A percentile compares a stretch with the other conserved stretches of the same genome.
These are phyloP conservation scores for Solanum hybrid DNA, from an alignment of 305 asterid species.

Conservation along the genomic window DNA sequence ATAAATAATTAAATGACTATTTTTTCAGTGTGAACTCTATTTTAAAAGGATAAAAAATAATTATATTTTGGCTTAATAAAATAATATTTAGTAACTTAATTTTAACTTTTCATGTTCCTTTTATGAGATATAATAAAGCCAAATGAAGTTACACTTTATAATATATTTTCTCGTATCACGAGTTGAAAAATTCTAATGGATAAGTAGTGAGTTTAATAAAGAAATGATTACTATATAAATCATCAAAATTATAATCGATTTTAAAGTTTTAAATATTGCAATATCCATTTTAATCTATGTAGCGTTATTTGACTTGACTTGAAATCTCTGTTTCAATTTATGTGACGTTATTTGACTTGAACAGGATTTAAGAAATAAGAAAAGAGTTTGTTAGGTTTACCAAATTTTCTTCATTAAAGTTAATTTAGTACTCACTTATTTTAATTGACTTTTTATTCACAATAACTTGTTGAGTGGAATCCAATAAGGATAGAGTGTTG, in stretches of 20 bases:
- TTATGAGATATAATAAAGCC: not conserved
- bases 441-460: no score
- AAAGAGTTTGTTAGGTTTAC: no score
- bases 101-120: not conserved
- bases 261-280: not conserved
- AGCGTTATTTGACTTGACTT: not conserved
- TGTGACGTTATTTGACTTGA: no score
- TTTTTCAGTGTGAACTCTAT: not conserved
- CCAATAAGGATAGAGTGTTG: not conserved
- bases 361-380: accelerated
- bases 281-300: no score
- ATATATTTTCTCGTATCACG: not conserved
- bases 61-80: not conserved
- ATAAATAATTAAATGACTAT: not conserved
- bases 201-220: no score
- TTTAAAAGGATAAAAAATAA: not conserved
- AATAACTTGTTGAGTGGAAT: not conserved
- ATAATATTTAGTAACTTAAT: no score
- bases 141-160: not conserved
- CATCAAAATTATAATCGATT: no score
- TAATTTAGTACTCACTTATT: not conserved
- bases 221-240: not conserved
- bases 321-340: not conserved
- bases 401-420: not conserved
- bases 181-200: not conserved